Base-by-base conservation (phyloP, 768 basidiomycete genomes). In the Termitomyces sp. region DNA sequence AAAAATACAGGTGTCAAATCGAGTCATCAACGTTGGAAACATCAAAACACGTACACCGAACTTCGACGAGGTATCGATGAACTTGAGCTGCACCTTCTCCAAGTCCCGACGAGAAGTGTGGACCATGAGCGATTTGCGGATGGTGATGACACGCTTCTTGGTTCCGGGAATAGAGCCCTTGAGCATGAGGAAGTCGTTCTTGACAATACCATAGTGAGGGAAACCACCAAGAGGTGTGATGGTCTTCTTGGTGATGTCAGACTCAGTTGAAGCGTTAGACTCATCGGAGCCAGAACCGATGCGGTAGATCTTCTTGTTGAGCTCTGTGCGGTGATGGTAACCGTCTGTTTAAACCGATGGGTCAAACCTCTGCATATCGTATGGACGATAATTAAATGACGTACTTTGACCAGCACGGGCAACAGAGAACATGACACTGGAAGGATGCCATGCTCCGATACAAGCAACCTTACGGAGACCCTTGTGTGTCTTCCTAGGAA, bases 391-490 rank as follows among this genome's bases (percentile, higher is more conserved):
- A 9, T 10, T 6, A 32, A 23, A 15, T 16, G 56, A 80, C 92
- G 65, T 73, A 93, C 90, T 91, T 89, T 98, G 96, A 91, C 97
- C 97, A 64, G 97, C 95, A 82, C 97, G 95, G 58, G 95, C 97
- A 66, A 99, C 97, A n/a, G 94, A 95, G 86, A 94, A 98, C 96
- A 98, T 98, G 84, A 99, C 97, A 78, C 96, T 97, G 66, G 88
- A 89, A 71, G 94, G 94, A 82, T 96, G 94, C 93, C 93, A 96
- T 70, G 94, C 94, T 76, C 94, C 94, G 63, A 95, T 94, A 83
- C 94, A 96, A 69, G 96, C 96, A 60, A 99, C 97, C 81, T 99
- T 98, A 73, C 96, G 91, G 68, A 98, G 91, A 91, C 97, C 97
- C 76, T 97, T 95, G 85, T 99, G 97, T 52, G 97, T 98, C 82